Base-by-base conservation (phyloP, 495 filamentous ascomycete genomes). In the Talaromyces stipitatus region DNA sequence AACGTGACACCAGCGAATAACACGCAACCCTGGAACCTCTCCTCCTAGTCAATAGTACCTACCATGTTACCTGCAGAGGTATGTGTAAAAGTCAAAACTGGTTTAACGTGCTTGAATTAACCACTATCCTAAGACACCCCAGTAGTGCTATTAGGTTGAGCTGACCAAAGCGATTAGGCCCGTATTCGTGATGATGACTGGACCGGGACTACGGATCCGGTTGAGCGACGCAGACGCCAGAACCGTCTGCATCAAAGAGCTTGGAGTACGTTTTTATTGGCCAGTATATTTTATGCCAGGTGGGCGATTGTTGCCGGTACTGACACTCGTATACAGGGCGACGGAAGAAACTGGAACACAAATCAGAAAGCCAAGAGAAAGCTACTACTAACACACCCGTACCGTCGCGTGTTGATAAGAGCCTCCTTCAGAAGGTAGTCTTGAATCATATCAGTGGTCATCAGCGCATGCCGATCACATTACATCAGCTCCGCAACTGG, bases 171-270 rank as follows among this genome's bases (percentile, higher is more conserved):
- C 4, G 51, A 54, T n/a, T 12, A 54, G 51, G 10, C 30, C 8
- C 51, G 51, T 6, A 38, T 54, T 38, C 30, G 28, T 4, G 51
- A 54, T 26, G 74, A 78, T 55, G 67, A 73, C 30, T 76, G 76
- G 76, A 57, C 65, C 1, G 73, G 69, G 0, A 43, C 72, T 12
- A 66, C 65, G 2, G 71, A 74, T 50, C 62, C 67, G 2, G 66
- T 65, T 36, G 74, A 77, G 55, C 62, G 76, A 2, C 64, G 74
- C 30, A 57, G 66, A 45, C 58, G 67, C 28, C 75, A 78, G 60
- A 78, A 78, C 59, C 65, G 75, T 11, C 48, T 76, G 16, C 75
- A 77, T 54, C 74, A 78, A 59, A 60, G 74, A 48, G 73, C 74
- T 18, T 69, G 63, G 50, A 64, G 74, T 76, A 47, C 58, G 69